Base-by-base conservation (phyloP, 139 green algal species). In the Yamagishiella unicocca region DNA sequence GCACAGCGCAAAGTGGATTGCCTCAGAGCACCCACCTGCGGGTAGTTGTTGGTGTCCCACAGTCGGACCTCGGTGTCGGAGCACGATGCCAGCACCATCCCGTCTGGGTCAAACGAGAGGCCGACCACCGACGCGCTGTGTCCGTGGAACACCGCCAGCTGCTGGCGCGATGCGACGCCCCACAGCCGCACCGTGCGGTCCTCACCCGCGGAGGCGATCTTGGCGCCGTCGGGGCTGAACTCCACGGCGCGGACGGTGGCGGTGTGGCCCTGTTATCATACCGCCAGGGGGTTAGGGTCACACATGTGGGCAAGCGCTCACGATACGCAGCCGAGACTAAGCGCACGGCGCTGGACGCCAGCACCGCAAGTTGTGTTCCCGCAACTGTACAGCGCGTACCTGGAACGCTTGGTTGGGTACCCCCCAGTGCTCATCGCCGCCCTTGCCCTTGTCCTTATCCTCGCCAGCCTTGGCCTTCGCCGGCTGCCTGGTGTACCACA, bases 11-110 rank as follows among this genome's bases (percentile, higher is more conserved):
- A n/a, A n/a, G n/a, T n/a, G n/a, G n/a, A n/a, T n/a, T n/a, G n/a
- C n/a, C n/a, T n/a, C n/a, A n/a, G n/a, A n/a, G n/a, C n/a, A n/a
- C 66, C 2, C 53, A 83, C 76, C 76, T 83, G 76, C 1, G 76
- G 76, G 55, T 83, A 83, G 50, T 71, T 83, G 76, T 67, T 83
- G 53, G 76, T 83, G 76, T 83, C 76, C 76, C 76, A 83, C 33
- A 83, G 54, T 54, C 76, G 76, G 53, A 83, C 58, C 55, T 83
- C 76, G 35, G 53, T 83, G 24, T 83, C 76, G 35, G 53, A 71
- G 76, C 76, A 83, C 8, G 35, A 55, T 10, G 76, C 35, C 76
- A 83, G 76, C 76, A 83, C 76, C 76, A 83, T 70, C 35, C 53
- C 76, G 53, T 83, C 76, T n/a, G 76, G 53, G 35, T 83, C 76